phyloP scores from a whole-genome alignment of 1,284 basidiomycete genomes.

The Pholiota adiposa region DNA sequence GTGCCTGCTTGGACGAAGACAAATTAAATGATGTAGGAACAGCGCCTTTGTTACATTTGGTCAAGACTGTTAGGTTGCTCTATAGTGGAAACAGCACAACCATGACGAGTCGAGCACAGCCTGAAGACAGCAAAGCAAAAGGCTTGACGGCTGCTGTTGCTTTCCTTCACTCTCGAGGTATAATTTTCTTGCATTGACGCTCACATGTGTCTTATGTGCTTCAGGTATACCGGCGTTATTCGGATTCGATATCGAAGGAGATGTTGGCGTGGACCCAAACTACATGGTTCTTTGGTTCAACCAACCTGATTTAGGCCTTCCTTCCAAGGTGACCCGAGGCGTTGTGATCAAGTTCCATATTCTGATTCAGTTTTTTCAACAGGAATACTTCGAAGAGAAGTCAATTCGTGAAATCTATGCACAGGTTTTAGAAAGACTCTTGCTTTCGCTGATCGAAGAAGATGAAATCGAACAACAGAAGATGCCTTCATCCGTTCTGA shows the following conservation, averaged over 20 bases:
- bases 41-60: conserved; percentile 62
- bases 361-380: conserved; percentile 14
- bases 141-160: conserved; percentile 82
- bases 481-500: conserved; percentile 20
- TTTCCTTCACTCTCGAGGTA: conserved; percentile 86
- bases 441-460: conserved; percentile 65
- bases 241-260: conserved; percentile 82
- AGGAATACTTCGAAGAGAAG: conserved; percentile 92
- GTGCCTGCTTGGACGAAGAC: conserved; percentile 83
- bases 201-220: conserved; percentile 3
- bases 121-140: conserved; percentile 14
- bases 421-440: conserved; percentile 69
- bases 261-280: conserved; percentile 89
- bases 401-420: conserved; percentile 74
- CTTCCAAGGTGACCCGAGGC: conserved; percentile 69
- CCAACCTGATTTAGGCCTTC: conserved; percentile 85
- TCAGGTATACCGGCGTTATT: conserved; percentile 82
- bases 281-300: conserved; percentile 86
- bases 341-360: not conserved
- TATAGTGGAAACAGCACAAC: conserved; percentile 56
- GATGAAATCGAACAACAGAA: conserved; percentile 26
- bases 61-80: conserved; percentile 58
- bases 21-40: conserved; percentile 66
- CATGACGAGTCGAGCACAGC: conserved; percentile 24
- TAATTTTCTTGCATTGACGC: conserved; percentile 19